Base-by-base conservation (phyloP, 176 grass and related monocot species). In the Triticum turgidum region DNA sequence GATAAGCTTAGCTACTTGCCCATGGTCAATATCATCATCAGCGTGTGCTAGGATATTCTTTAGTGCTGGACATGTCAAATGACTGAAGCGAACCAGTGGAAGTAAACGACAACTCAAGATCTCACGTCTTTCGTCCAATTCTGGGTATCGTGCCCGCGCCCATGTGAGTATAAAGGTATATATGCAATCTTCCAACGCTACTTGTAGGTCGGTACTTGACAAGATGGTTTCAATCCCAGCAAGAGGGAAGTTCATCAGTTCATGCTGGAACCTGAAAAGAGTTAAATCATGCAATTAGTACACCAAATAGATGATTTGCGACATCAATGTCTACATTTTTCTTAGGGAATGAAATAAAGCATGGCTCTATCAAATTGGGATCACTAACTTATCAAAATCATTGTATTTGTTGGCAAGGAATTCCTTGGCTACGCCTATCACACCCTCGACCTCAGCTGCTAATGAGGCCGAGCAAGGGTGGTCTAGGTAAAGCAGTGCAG, bases 81-180 rank as follows among this genome's bases (percentile, higher is more conserved):
- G 92, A 82, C 90, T 84, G 77, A 94, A 94, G n/a, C 92, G 79
- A 33, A 94, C 83, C 8, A 92, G 88, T 1, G 80, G 90, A 47
- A 92, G 86, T 22, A 97, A 85, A 38, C 81, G 88, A 71, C 86
- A 89, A 66, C 90, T 89, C 38, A 94, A 79, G 39, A 97, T 82
- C 41, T 97, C 86, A 32, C 84, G 88, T 11, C 92, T 87, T 84
- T 94, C 94, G 21, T 97, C 94, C 21, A 58, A 76, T 42, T 85
- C 86, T 11, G 86, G 85, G 88, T 92, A 94, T 51, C 87, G 90
- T 1, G 47, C n/a, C 4, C 86, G 82, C 47, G 84, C 89, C 92
- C 94, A 97, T 74, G 83, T 92, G 37, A 97, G 76, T 51, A 97
- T 74, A 71, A 94, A 94, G 72, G 92, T 88, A 38, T 90, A 97